Conservation (phyloP, 257 asterid species). For the Solanum dulcamara region DNA sequence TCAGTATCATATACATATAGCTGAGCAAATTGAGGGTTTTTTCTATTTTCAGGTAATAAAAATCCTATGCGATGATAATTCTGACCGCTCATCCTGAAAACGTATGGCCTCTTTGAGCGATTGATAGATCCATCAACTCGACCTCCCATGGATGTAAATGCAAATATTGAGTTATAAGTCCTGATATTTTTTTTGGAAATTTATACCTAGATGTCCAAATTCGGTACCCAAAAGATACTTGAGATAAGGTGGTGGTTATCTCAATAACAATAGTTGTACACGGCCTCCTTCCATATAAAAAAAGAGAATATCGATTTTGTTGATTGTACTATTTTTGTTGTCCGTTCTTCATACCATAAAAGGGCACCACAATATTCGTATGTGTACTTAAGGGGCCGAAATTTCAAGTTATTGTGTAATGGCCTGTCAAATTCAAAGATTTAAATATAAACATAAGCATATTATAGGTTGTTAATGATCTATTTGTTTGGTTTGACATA, state of each 20-base stretch:
- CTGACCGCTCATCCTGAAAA: too few species aligned
- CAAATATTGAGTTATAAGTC: too few species aligned
- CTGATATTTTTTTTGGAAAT: neutral
- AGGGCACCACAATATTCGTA: neutral
- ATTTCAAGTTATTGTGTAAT: neutral
- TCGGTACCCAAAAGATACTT: neutral
- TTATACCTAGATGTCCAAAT: neutral
- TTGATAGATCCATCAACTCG: too few species aligned
- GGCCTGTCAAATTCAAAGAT: neutral
- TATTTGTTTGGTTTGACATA: neutral
- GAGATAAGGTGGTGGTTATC: neutral
- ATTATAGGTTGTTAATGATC: neutral
- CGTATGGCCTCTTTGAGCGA: too few species aligned
- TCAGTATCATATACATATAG: neutral
- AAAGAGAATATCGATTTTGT: neutral
- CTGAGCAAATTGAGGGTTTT: too few species aligned
- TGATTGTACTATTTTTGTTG: neutral
- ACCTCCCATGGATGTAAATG: too few species aligned
- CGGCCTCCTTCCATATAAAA: neutral
- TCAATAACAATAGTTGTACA: neutral
- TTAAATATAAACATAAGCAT: neutral
- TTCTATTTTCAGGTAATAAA: too few species aligned
- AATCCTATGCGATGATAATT: too few species aligned
- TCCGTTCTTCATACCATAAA: neutral
- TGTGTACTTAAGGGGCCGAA: neutral